These are phyloP conservation scores for Plantago major DNA, from an alignment of 257 asterid genomes.

Conservation along the genomic window DNA sequence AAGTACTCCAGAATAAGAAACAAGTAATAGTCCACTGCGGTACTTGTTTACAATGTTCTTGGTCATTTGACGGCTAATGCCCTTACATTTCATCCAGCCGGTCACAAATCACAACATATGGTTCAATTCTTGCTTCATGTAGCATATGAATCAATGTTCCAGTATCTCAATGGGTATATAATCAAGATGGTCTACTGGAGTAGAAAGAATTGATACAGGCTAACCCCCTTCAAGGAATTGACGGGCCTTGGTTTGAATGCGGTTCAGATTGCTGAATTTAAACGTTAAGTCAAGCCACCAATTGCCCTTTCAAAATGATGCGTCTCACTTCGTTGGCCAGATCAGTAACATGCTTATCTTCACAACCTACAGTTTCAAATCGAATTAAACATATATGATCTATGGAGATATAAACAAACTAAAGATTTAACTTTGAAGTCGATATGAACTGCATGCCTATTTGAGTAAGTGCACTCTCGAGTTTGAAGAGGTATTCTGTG, in stretches of 20 bases:
- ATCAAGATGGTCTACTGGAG: not conserved
- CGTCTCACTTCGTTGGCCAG: slow-evolving; percentile 76
- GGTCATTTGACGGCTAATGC: too few species aligned
- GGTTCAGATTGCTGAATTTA: not conserved
- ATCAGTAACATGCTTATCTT: slow-evolving; percentile 71
- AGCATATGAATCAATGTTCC: too few species aligned
- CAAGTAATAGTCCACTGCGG: too few species aligned
- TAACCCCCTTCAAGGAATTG: not conserved
- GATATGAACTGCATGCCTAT: slow-evolving; percentile 41
- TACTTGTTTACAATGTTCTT: too few species aligned
- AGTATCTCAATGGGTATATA: too few species aligned
- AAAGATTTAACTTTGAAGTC: not conserved
- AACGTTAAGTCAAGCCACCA: slow-evolving; percentile 12
- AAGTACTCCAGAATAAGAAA: too few species aligned
- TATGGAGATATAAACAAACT: slow-evolving; percentile 1
- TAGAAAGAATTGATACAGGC: not conserved
- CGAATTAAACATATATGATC: not conserved
- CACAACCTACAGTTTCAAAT: slow-evolving; percentile 43
- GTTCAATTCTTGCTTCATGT: too few species aligned
- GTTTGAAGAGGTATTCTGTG: slow-evolving; percentile 89
- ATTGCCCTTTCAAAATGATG: slow-evolving; percentile 36
- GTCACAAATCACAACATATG: too few species aligned
- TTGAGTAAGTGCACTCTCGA: slow-evolving; percentile 65
- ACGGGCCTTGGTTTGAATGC: not conserved
- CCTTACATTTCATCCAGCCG: too few species aligned